Evolutionary conservation across 768 basidiomycete genomes (phyloP).

Genomic region (Coprinellus micaceus): DNA sequence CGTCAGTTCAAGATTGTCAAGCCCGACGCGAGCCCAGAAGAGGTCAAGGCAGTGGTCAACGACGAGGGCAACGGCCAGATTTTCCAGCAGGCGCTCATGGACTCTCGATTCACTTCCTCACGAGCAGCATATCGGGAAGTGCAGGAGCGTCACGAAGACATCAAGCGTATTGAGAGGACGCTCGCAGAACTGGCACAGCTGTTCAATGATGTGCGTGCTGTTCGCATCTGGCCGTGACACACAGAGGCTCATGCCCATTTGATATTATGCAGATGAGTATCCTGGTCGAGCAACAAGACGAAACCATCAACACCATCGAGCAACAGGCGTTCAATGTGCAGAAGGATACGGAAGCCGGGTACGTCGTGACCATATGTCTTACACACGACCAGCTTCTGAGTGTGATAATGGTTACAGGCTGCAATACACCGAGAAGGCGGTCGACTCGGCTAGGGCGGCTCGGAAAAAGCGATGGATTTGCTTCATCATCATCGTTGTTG

Average conservation of each 20-base stretch:
- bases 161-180: constrained; percentile 92
- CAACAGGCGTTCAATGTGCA: constrained; percentile 69
- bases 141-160: constrained; percentile 95
- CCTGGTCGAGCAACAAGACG: constrained; percentile 92
- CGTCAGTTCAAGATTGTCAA: constrained; percentile 91
- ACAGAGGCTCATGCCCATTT: neutral
- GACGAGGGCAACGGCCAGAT: constrained; percentile 80
- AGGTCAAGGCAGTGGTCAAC: constrained; percentile 82
- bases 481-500: constrained; percentile 67
- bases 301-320: constrained; percentile 80
- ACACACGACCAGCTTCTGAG: neutral
- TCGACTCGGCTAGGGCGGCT: constrained; percentile 80
- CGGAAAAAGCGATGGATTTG: constrained; percentile 98
- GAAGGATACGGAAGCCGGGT: constrained; percentile 86
- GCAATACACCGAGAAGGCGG: constrained; percentile 81
- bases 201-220: constrained; percentile 82
- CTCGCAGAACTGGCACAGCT: constrained; percentile 90
- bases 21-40: constrained; percentile 88
- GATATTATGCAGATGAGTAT: constrained; percentile 74
- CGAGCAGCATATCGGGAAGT: constrained; percentile 91
- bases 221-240: neutral
- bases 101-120: constrained; percentile 87
- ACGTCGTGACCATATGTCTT: constrained; percentile 21
- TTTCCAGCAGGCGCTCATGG: constrained; percentile 90
- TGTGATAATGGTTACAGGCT: constrained; percentile 43